Evolutionary conservation across 2,329 filamentous ascomycete genomes (phyloP), one percentile per base, ranked within the genome.

Genomic region (Penicillium sp.): DNA sequence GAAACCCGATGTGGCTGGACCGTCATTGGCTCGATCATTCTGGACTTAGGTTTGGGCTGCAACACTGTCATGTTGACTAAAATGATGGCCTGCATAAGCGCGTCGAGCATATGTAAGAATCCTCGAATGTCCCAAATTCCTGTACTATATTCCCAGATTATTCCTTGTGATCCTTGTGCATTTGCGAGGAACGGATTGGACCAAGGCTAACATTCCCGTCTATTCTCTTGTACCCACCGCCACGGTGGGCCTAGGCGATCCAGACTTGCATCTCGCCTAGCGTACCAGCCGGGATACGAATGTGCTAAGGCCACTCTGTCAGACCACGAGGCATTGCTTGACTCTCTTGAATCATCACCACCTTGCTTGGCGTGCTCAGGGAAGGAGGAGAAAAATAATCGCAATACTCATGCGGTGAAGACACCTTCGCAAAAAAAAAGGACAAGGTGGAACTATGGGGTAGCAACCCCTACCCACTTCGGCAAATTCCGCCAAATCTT

Each of bases 41-140:
- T 41, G n/a, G 11, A 35, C 41, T 46, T 53, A 57, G 48, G 54
- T 47, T 61, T 62, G 37, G 58, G 58, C 54, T 52, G 58, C 56
- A 50, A 57, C 56, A 59, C 54, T 53, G 43, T 50, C 41, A 44
- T 35, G 11, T 43, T 27, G 35, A 52, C 52, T 45, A 41, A 39
- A 54, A 37, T 54, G 58, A 59, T 61, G 56, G 59, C 52, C 58
- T 59, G 61, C 61, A 63, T 63, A 63, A 63, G 61, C 58, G 58
- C 58, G 39, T 46, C 56, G 53, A 53, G 55, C 57, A 52, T 22
- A 29, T 55, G 57, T 53, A 48, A 50, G 46, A 48, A 39, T 43
- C 49, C 49, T 45, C 39, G 2, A 50, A 39, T 50, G n/a, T 50
- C 35, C 48, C 48, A 37, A n/a, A 33, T 37, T 26, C 14, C 5